Base-by-base conservation (phyloP, 495 filamentous ascomycete species). In the Diplogelasinospora grovesii region DNA sequence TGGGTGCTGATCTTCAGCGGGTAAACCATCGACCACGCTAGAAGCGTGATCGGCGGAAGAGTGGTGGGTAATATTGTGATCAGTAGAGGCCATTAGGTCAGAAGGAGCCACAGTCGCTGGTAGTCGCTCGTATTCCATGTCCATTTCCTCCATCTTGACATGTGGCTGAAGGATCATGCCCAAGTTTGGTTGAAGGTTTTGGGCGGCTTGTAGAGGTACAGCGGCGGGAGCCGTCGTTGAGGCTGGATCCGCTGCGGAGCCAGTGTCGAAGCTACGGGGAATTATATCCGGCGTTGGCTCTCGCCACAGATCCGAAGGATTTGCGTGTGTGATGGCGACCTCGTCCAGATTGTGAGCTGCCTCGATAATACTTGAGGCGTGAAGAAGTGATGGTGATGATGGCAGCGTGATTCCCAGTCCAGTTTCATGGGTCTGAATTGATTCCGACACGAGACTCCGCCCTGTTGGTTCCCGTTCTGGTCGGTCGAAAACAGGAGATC, bases 41-140 rank as follows among this genome's bases (percentile, higher is more conserved):
- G 56, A 56, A 1, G 51, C 35, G 18, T 54, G 41, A 11, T 61
- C 59, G 19, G 60, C 46, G 11, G 63, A 63, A n/a, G n/a, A n/a
- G n/a, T n/a, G n/a, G n/a, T n/a, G n/a, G n/a, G n/a, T 53, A 11
- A 55, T 54, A 1, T 50, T 36, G 18, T 54, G 41, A 11, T 61
- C 59, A 18, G 60, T 48, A 11, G 63, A 63, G 1, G 56, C 43
- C 9, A 59, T 59, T 15, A 69, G 33, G 36, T 53, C 50, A 19
- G 64, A 61, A 4, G 66, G 66, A 7, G 65, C 57, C 19, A 69
- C 50, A 3, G 64, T 68, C 15, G 37, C 43, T 9, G 59, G 54
- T 23, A 38, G 30, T 19, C 45, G 47, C 13, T 50, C 35, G 10
- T 34, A 45, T n/a, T 37, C 41, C 11, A 42, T 43, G 32, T 21